Conservation (phyloP, 306 rosid species). For the Malus orientalis region DNA sequence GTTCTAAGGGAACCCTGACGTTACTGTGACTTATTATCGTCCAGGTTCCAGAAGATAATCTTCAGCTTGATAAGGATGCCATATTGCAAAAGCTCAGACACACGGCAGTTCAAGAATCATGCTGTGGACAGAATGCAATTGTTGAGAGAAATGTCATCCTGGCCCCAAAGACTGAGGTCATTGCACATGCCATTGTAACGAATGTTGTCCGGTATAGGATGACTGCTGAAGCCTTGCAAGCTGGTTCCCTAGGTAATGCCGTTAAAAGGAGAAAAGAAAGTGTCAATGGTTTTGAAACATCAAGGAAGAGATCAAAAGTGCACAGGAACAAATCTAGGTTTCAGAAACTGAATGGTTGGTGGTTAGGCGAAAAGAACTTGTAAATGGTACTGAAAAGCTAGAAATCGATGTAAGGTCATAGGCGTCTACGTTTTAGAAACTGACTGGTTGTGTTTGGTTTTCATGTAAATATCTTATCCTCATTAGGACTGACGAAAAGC, state of each 20-base stretch:
- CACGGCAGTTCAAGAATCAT: slow-evolving; percentile 48
- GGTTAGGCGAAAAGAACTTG: slow-evolving; percentile 30
- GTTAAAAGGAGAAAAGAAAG: slow-evolving; percentile 36
- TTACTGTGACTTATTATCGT: background rate
- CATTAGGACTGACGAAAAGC: slow-evolving; percentile 21
- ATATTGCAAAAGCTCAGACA: slow-evolving; percentile 71
- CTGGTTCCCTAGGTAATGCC: slow-evolving; percentile 49
- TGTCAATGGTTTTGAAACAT: slow-evolving; percentile 38
- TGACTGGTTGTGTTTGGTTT: slow-evolving; percentile 17
- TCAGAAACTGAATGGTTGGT: slow-evolving; percentile 24
- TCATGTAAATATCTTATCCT: slow-evolving; percentile 28
- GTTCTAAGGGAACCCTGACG: background rate
- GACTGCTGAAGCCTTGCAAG: slow-evolving; percentile 20
- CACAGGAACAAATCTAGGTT: slow-evolving; percentile 43
- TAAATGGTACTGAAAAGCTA: slow-evolving; percentile 42
- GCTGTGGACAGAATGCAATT: slow-evolving; percentile 67
- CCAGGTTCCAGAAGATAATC: slow-evolving; percentile 63
- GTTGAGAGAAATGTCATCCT: slow-evolving; percentile 46
- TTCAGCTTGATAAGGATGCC: slow-evolving; percentile 48
- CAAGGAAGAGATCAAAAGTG: slow-evolving; percentile 70
- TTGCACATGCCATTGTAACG: slow-evolving; percentile 66
- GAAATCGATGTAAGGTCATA: slow-evolving; percentile 65
- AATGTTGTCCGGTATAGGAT: slow-evolving; percentile 51
- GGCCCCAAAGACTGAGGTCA: slow-evolving; percentile 51
- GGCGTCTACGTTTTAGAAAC: slow-evolving; percentile 32